A percentile compares a stretch with the other conserved stretches of the same genome.
These are phyloP conservation scores for Cylindrodendrum hubeiense DNA, from an alignment of 2,329 filamentous ascomycete species.

Conservation along the genomic window DNA sequence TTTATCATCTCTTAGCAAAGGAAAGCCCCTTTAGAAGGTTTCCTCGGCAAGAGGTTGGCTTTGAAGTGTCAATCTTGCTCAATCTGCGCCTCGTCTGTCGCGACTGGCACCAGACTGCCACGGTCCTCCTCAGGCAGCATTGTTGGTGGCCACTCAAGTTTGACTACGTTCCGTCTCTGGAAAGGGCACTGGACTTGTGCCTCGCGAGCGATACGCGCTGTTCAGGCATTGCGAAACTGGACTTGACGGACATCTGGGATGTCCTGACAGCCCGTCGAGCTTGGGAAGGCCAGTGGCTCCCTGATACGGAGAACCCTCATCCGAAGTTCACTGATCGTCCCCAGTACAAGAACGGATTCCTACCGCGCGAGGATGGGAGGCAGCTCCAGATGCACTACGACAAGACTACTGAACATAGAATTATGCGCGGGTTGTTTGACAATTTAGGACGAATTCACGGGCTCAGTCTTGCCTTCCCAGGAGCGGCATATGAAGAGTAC, in stretches of 20 bases:
- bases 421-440: background rate
- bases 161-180: background rate
- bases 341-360: background rate
- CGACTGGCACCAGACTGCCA: conserved; percentile 3
- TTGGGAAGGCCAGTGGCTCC: no score
- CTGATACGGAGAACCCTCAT: no score
- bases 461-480: no score
- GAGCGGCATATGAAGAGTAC: no score
- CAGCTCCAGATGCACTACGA: background rate
- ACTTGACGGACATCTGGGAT: background rate
- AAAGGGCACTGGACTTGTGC: background rate
- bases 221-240: background rate
- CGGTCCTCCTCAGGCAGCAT: background rate
- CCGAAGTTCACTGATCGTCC: no score
- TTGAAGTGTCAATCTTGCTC: background rate
- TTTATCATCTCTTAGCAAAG: no score
- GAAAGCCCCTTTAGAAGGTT: no score
- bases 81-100: conserved; percentile 1
- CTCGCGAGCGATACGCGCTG: background rate
- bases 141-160: background rate
- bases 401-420: background rate
- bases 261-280: background rate
- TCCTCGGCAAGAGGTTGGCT: no score
- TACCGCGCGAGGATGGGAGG: background rate
- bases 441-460: background rate